Evolutionary conservation across 768 basidiomycete genomes (phyloP), one percentile per base, ranked within the genome.

Genomic region (Leccinum uliginosum): DNA sequence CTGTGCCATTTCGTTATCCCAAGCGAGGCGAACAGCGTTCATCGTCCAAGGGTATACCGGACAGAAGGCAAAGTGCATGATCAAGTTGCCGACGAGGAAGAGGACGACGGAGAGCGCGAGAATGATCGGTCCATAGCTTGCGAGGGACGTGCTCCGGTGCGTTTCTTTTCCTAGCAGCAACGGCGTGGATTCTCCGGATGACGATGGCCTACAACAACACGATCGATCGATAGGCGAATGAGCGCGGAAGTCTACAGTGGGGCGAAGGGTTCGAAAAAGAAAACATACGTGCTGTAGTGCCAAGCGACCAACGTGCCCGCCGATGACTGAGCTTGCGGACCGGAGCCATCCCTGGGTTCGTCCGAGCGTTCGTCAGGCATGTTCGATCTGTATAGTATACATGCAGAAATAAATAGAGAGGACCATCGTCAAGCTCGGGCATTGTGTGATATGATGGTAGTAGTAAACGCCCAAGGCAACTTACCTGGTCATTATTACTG

Each of bases 1-100:
- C 1, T 45, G n/a, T 6, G n/a, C 43, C 1, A 8, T 53, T 21
- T 53, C 63, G 3, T 32, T 55, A 23, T 53, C 38, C 63, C 63
- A 64, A 9, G 14, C 50, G 6, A 23, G 60, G n/a, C 63, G 57
- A 19, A 62, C 44, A 21, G 21, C 17, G 3, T 15, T 6, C 63
- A 56, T 65, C 3, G 47, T 26, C 14, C 9, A 52, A 3, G 63
- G 59, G 21, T 59, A 65, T 21, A 59, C 12, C 1, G 63, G 59
- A 21, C 59, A 64, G 43, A 50, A 40, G 15, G 0, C 2, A 27
- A 61, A 50, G 44, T 64, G 63, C 38, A 56, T 8, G 46, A 1
- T 17, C 26, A 59, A 21, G 46, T 9, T 55, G 45, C 3, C 35
- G 21, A 11, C 1, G 27, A 40, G 3, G 14, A 64, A 49, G 26